Percentiles rank a stretch among this genome's conserved stretches.
These are phyloP conservation scores for Beauveria sp. DNA, from an alignment of 2,329 filamentous ascomycete genomes.

Conservation along the genomic window DNA sequence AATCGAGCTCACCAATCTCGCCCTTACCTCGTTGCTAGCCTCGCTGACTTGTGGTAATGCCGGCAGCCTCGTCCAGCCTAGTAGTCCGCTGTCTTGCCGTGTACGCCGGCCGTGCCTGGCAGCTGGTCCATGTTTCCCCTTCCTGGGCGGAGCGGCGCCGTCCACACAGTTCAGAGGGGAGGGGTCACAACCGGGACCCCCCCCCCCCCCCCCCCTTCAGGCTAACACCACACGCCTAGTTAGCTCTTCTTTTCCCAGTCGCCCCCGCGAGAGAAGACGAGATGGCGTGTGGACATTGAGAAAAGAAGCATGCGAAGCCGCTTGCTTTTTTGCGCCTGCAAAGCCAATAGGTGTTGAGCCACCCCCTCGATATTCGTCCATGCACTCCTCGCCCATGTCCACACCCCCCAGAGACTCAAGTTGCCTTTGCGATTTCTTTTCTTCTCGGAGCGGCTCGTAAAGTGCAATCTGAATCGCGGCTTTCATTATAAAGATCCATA, in stretches of 20 bases:
- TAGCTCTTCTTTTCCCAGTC: conserved; percentile 5
- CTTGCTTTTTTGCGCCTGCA: conserved; percentile 8
- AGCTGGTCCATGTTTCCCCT: background rate
- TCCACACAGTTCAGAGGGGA: background rate
- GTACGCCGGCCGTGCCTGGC: background rate
- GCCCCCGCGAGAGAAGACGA: conserved; percentile 6
- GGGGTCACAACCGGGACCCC: background rate
- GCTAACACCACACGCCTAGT: background rate
- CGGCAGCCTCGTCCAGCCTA: conserved; percentile 5
- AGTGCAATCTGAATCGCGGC: conserved; percentile 6
- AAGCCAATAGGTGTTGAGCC: conserved; percentile 4
- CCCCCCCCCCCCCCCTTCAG: background rate
- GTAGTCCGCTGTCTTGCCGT: background rate
- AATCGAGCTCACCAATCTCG: background rate
- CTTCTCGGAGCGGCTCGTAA: background rate
- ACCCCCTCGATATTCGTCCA: background rate
- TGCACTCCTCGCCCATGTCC: background rate
- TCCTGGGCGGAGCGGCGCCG: background rate
- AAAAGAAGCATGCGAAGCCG: conserved; percentile 4
- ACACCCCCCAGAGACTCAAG: background rate
- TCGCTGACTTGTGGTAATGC: background rate
- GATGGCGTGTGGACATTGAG: conserved; percentile 7
- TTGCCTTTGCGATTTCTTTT: conserved; percentile 1
- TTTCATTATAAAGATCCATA: conserved; percentile 8
- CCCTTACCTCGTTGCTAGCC: background rate